Base-by-base conservation (phyloP, 306 rosid species). In the Cucurbita ficifolia region DNA sequence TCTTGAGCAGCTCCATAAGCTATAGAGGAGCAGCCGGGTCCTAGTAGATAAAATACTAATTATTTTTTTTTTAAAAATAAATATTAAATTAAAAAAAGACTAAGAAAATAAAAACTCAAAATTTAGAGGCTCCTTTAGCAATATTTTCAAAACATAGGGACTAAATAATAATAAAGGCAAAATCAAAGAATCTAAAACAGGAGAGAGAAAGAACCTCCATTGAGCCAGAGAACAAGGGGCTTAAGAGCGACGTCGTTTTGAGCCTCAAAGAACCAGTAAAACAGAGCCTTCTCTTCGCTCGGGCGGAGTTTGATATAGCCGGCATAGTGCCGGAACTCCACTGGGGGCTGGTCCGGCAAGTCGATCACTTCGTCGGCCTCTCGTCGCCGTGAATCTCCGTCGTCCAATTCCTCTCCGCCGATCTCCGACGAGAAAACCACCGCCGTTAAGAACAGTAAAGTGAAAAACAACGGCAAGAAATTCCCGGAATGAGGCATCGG, bases 181-280 rank as follows among this genome's bases (percentile, higher is more conserved):
- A n/a, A n/a, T n/a, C n/a, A n/a, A n/a, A n/a, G n/a, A n/a, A n/a
- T n/a, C n/a, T n/a, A n/a, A n/a, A n/a, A n/a, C n/a, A n/a, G n/a
- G 61, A 56, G 60, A 52, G 80, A 56, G 18, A 50, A 29, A 29
- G 11, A 29, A 88, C 92, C 92, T 89, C 92, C 96, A 13, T 84
- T 87, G 11, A 89, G 96, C 92, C 96, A 87, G 80, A 87, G 90
- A 24, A 85, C 85, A 9, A 89, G 88, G 63, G 92, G 92, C 21
- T 79, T 85, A 4, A 36, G 60, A 17, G 77, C 68, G 35, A 90
- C 78, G 1, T 68, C 69, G 36, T 82, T 45, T 76, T 87, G 82
- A 50, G 96, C 96, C 62, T 89, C 83, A 33, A 89, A 83, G 80
- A 89, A 89, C 96, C 96, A 89, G 65, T 87, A 89, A 78, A 89